Evolutionary conservation across 768 basidiomycete species (phyloP).

Genomic region (Kwoniella newhampshirensis): DNA sequence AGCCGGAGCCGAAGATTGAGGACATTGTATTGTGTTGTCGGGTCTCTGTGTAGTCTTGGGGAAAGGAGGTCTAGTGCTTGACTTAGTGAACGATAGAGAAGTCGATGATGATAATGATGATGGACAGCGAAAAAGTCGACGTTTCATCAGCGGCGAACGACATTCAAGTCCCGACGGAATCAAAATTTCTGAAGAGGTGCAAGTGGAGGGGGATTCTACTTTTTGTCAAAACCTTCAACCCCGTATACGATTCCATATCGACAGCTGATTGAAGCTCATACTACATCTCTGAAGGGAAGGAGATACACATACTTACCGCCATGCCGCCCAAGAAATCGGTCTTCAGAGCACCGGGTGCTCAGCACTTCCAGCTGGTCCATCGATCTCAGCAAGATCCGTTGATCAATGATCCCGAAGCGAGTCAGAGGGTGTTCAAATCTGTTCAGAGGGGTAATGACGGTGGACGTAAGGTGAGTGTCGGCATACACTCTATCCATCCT

Average conservation of each 20-base stretch:
- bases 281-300: neutral
- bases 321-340: slow-evolving; percentile 60
- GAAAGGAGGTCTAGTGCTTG: too few relatives aligned
- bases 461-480: slow-evolving; percentile 58
- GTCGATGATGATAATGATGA: slow-evolving; percentile 12
- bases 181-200: slow-evolving; percentile 25
- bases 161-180: slow-evolving; percentile 23
- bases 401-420: slow-evolving; percentile 87
- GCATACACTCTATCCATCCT: neutral
- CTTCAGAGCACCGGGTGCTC: slow-evolving; percentile 82
- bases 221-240: neutral
- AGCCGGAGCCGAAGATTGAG: slow-evolving; percentile 31
- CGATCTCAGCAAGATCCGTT: slow-evolving; percentile 93
- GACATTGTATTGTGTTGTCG: slow-evolving; percentile 25
- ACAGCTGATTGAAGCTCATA: neutral
- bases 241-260: neutral
- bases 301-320: slow-evolving; percentile 1
- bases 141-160: neutral
- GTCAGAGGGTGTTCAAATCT: slow-evolving; percentile 81
- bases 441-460: slow-evolving; percentile 70
- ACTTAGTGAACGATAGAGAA: too few relatives aligned
- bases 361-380: slow-evolving; percentile 96
- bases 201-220: slow-evolving; percentile 1
- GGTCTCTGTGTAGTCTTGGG: too few relatives aligned
- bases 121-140: neutral